phyloP scores from a whole-genome alignment of 345 rosid genomes.

The Lepidium didymum region DNA sequence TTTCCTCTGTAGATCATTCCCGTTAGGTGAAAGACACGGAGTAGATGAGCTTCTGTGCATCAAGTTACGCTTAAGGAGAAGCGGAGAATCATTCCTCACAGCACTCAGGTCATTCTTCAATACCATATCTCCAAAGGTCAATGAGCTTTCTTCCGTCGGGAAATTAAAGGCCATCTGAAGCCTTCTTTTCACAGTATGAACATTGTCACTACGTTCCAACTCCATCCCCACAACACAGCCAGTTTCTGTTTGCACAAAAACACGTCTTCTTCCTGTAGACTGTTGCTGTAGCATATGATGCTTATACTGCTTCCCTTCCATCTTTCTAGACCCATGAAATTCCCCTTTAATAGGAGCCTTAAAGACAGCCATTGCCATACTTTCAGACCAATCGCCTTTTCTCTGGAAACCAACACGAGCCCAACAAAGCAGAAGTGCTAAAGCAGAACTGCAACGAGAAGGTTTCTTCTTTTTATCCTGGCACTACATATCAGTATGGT shows the following conservation, averaged over 20 bases:
- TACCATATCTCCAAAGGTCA: constrained; percentile 54
- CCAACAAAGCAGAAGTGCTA: constrained; percentile 2
- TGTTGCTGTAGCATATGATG: constrained; percentile 18
- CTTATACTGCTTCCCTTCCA: constrained; percentile 37
- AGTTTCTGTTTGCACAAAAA: constrained; percentile 58
- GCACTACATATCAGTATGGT: constrained; percentile 8
- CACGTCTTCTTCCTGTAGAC: constrained; percentile 45
- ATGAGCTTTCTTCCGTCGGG: constrained; percentile 47
- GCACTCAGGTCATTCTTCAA: constrained; percentile 50
- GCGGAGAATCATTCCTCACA: constrained; percentile 51
- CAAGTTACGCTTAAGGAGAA: constrained; percentile 44
- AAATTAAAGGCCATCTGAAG: constrained; percentile 47
- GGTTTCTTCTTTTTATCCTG: constrained; percentile 11
- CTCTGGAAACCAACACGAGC: constrained; percentile 28
- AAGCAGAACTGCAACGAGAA: neutral
- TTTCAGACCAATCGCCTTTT: constrained; percentile 29
- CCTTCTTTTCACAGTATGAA: constrained; percentile 47
- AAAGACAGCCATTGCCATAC: constrained; percentile 47
- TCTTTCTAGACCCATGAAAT: constrained; percentile 33
- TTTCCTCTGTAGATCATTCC: constrained; percentile 40
- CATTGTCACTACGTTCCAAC: constrained; percentile 50
- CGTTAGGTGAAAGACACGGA: constrained; percentile 55
- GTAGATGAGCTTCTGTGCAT: constrained; percentile 56
- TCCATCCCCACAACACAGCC: constrained; percentile 64
- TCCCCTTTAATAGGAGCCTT: constrained; percentile 43